Percentiles rank a stretch among this genome's conserved stretches.
phyloP scores from a whole-genome alignment of 495 filamentous ascomycete genomes.

The Penicillium longicatenatum region DNA sequence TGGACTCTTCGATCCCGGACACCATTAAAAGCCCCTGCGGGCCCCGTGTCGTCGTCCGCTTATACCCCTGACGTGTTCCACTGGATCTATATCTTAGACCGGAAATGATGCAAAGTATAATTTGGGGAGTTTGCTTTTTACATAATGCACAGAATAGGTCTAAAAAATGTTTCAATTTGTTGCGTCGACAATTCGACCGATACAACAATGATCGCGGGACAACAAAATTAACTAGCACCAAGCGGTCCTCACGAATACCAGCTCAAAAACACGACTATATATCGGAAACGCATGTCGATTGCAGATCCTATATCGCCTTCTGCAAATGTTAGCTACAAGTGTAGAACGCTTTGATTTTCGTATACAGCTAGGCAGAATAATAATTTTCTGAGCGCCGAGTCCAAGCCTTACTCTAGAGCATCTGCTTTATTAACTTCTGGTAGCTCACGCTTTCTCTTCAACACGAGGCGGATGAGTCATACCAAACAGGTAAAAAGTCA shows the following conservation, averaged over 20 bases:
- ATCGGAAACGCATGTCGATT: not conserved
- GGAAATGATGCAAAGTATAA: conserved; percentile 25
- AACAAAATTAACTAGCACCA: not conserved
- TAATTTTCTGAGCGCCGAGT: too few species aligned
- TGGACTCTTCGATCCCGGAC: conserved; percentile 40
- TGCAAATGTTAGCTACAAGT: too few species aligned
- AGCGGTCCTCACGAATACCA: not conserved
- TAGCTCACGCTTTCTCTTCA: too few species aligned
- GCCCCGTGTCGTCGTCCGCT: conserved; percentile 32
- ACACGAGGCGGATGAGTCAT: too few species aligned
- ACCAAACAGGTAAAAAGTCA: not conserved
- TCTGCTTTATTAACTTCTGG: too few species aligned
- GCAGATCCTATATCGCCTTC: not conserved
- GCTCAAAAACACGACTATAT: not conserved
- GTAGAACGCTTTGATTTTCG: too few species aligned
- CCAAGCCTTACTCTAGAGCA: too few species aligned
- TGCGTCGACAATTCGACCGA: not conserved
- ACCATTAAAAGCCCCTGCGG: conserved; percentile 41
- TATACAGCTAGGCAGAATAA: too few species aligned
- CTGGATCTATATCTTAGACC: conserved; percentile 44
- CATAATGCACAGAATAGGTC: not conserved
- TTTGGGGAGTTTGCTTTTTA: not conserved
- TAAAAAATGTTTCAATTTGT: not conserved
- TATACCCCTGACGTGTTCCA: conserved; percentile 42
- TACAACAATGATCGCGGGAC: not conserved